phyloP scores from a whole-genome alignment of 2,329 filamentous ascomycete genomes.

The Epichloe sylvatica region DNA sequence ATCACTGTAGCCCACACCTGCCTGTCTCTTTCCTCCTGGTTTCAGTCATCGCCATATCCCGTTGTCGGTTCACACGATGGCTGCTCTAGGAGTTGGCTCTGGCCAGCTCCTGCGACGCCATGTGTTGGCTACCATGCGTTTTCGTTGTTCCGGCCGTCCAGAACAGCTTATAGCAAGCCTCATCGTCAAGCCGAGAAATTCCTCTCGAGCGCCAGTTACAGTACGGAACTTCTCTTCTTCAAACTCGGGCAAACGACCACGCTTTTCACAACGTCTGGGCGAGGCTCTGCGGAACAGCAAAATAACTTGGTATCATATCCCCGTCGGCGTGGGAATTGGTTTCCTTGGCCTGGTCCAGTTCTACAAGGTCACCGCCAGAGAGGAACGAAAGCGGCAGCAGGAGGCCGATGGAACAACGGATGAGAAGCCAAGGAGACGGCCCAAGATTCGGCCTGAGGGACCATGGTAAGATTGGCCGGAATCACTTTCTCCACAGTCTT shows the following conservation, averaged over 20 bases:
- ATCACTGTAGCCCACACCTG: no score
- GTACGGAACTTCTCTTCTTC: conserved; percentile 19
- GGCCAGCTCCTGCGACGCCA: conserved; percentile 20
- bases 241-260: conserved; percentile 29
- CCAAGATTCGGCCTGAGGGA: conserved; percentile 62
- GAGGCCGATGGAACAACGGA: conserved; percentile 30
- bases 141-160: conserved; percentile 17
- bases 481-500: not conserved
- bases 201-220: conserved; percentile 12
- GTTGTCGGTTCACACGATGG: conserved; percentile 12
- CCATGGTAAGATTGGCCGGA: conserved; percentile 49
- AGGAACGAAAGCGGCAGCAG: conserved; percentile 35
- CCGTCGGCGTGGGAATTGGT: conserved; percentile 69
- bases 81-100: conserved; percentile 21
- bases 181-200: conserved; percentile 10
- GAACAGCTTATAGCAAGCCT: conserved; percentile 6
- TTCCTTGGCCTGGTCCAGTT: conserved; percentile 75
- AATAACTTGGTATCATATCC: conserved; percentile 83
- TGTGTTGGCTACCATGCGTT: conserved; percentile 15
- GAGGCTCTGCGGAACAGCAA: conserved; percentile 37
- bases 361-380: conserved; percentile 54
- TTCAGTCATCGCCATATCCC: not conserved
- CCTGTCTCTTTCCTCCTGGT: not conserved
- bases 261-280: conserved; percentile 38
- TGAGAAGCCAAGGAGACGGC: conserved; percentile 34